Conservation (phyloP, 805 yeast species). For the Suhomyces xylopsoci region DNA sequence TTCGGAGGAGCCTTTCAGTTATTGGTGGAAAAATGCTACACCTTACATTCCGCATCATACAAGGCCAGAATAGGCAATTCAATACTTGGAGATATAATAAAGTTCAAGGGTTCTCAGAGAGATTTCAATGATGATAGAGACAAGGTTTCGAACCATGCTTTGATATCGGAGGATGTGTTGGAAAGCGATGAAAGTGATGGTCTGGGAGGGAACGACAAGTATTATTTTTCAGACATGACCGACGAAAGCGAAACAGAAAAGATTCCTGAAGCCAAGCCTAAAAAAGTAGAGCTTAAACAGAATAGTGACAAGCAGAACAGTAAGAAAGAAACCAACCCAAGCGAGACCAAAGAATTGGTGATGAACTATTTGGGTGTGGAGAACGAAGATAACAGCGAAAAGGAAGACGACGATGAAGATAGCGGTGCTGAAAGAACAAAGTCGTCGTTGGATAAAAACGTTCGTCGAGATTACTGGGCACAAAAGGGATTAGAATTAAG, state of each 20-base stretch:
- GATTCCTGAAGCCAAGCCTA: not conserved
- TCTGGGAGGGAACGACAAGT: conserved; percentile 36
- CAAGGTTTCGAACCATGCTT: conserved; percentile 60
- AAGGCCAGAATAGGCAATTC: conserved; percentile 67
- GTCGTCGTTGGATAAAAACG: conserved; percentile 28
- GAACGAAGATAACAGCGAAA: conserved; percentile 1
- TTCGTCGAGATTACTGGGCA: conserved; percentile 39
- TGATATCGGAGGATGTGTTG: conserved; percentile 25
- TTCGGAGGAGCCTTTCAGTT: conserved; percentile 86
- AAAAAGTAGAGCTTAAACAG: not conserved
- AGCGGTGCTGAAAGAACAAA: conserved; percentile 1
- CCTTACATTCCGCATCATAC: conserved; percentile 61
- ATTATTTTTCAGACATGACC: conserved; percentile 43
- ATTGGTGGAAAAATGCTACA: conserved; percentile 71
- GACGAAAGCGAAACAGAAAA: conserved; percentile 32
- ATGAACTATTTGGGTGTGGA: conserved; percentile 9
- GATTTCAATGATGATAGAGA: conserved; percentile 75
- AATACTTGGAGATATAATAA: conserved; percentile 75
- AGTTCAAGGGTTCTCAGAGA: conserved; percentile 68
- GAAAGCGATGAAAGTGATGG: conserved; percentile 34
- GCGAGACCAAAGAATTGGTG: conserved; percentile 13
- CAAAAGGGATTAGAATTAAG: conserved; percentile 39
- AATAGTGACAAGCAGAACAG: conserved; percentile 8
- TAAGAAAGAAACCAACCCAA: conserved; percentile 4
- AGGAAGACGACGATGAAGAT: conserved; percentile 5